These are phyloP conservation scores for Neurospora sp. DNA, from an alignment of 495 filamentous ascomycete genomes.

Conservation along the genomic window DNA sequence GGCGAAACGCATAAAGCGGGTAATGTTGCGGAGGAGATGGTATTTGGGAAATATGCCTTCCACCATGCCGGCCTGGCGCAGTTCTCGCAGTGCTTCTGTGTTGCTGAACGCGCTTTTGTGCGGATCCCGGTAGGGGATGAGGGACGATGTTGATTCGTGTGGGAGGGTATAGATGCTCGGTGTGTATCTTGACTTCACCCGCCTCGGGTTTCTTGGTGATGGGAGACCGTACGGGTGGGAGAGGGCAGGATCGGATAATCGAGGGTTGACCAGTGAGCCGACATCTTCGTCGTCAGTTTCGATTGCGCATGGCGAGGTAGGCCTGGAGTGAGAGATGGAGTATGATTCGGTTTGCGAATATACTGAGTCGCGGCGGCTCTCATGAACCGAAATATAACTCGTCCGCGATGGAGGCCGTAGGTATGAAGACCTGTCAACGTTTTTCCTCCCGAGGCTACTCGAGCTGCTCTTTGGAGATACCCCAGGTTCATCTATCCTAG, in stretches of 20 bases:
- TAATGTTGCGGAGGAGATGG: slow-evolving; percentile 61
- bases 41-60: slow-evolving; percentile 56
- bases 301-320: slow-evolving; percentile 3
- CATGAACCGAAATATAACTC: slow-evolving; percentile 42
- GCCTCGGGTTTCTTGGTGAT: background rate
- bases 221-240: background rate
- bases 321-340: slow-evolving; percentile 34
- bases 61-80: slow-evolving; percentile 46
- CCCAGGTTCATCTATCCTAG: slow-evolving; percentile 27
- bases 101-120: slow-evolving; percentile 46
- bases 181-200: slow-evolving; percentile 15
- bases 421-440: slow-evolving; percentile 18
- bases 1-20: slow-evolving; percentile 66
- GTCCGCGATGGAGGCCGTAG: slow-evolving; percentile 26
- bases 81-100: slow-evolving; percentile 41
- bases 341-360: slow-evolving; percentile 52
- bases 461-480: slow-evolving; percentile 26
- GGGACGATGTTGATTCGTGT: slow-evolving; percentile 53
- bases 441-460: background rate
- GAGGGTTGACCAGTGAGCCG: background rate
- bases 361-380: slow-evolving; percentile 45
- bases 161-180: slow-evolving; percentile 66
- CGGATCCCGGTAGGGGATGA: slow-evolving; percentile 46
- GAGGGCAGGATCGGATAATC: background rate
- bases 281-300: background rate